Conservation (phyloP, 2,329 filamentous ascomycete species). For the Penicillium brasilianum region DNA sequence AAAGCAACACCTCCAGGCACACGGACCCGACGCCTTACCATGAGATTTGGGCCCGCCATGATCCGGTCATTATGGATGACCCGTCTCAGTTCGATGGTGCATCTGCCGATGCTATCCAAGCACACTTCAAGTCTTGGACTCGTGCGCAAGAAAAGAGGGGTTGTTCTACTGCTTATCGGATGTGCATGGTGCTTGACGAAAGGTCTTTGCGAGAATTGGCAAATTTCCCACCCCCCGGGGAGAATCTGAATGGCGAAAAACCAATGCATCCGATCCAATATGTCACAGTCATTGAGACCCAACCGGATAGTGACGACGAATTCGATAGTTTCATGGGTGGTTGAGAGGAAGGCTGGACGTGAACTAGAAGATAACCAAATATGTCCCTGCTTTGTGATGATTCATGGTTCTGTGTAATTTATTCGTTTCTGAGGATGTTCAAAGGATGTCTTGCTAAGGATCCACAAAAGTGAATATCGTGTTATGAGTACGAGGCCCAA, state of each 20-base stretch:
- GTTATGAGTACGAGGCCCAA: not conserved
- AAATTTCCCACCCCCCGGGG: not conserved
- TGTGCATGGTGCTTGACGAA: constrained; percentile 11
- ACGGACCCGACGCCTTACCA: not conserved
- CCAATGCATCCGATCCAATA: not conserved
- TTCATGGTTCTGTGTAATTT: not conserved
- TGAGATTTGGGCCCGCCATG: not conserved
- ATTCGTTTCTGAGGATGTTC: not conserved
- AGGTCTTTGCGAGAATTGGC: constrained; percentile 4
- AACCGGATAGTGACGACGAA: not conserved
- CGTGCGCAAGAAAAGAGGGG: not conserved
- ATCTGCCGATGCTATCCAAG: not conserved
- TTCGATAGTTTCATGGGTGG: constrained; percentile 10
- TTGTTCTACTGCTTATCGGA: not conserved
- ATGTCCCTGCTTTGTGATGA: not conserved
- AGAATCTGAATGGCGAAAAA: not conserved
- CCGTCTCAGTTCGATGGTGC: not conserved
- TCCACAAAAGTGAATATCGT: not conserved
- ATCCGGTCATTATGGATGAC: not conserved
- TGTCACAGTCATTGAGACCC: constrained; percentile 5
- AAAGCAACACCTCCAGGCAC: not conserved
- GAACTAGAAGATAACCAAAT: no score
- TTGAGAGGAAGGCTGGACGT: not conserved
- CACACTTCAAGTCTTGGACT: not conserved
- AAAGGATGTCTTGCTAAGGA: not conserved